Base-by-base conservation (phyloP, 805 yeast species). In the Myxozyma mucilagina region DNA sequence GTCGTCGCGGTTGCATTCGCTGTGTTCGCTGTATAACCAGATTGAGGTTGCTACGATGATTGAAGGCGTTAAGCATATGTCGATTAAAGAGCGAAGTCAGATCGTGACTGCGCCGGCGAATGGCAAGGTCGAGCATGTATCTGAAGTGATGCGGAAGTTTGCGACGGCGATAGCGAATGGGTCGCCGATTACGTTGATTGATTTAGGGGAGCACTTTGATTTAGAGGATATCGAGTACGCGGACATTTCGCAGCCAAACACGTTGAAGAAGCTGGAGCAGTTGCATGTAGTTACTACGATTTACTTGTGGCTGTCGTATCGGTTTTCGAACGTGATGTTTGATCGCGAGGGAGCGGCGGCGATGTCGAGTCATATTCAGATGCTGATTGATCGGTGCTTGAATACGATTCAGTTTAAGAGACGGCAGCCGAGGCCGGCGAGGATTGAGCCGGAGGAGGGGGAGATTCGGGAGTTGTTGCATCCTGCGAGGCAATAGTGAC, bases 321-420 rank as follows among this genome's bases (percentile, higher is more conserved):
- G 97, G 69, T 93, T 87, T 78, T 96, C 97, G 0, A 84, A 87
- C 35, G 80, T 84, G 53, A 89, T 91, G 68, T 82, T 87, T 16
- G 97, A 90, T 72, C 78, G 84, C 14, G 89, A 86, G 60, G 82
- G 90, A 50, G 96, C 96, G 0, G 72, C 74, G 29, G 89, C 87
- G 57, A 73, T 90, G 68, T 88, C 88, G 34, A 36, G 13, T 11
- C 58, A 52, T 35, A 49, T 62, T 4, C 64, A 62, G 48, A 10
- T n/a, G 18, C 58, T 59, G 8, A 61, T 61, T 18, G 65, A 61
- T 41, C 20, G 36, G 29, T 61, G 65, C 35, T 47, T 61, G 47
- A 58, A 61, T 31, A 58, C 65, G n/a, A 61, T 61, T 39, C 53
- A 55, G 49, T 61, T 61, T 42, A n/a, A 45, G 10, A 34, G 54